Evolutionary conservation across 768 basidiomycete species (phyloP), one percentile per base, ranked within the genome.

Genomic region (Boletellus ananas): DNA sequence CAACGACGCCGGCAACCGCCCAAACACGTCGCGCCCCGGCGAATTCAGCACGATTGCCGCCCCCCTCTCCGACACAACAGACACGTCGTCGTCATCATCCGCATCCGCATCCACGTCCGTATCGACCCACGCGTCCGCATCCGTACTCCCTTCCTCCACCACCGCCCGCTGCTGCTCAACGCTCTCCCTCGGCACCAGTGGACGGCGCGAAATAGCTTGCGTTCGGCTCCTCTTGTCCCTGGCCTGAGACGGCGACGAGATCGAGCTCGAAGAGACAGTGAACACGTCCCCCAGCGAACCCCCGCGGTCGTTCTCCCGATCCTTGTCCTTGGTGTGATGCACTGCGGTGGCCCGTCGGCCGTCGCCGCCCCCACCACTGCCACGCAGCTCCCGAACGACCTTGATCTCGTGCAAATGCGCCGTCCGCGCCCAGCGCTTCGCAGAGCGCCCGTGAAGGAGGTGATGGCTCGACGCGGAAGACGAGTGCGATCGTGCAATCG

Each of bases 391-490:
- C 3, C 45, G 55, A 10, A 34, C 16, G 1, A 50, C 38, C 46
- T 71, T 75, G 50, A 86, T 79, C 59, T 85, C 81, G 54, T 88
- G 86, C 40, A 87, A 56, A 70, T 88, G 86, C 3, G 86, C 81
- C 0, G 73, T 83, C 34, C 81, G 71, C 18, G 84, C 85, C 77
- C 81, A 83, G 34, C 74, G 74, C 53, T 76, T 79, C 16, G 78
- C 76, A 0, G 73, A 73, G 47, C 77, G 59, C 4, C 10, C 46
- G 1, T 49, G 51, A 4, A 38, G 18, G 9, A 29, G 8, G 29
- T 29, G 29, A 11, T 56, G 56, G 1, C 57, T 43, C 7, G 64
- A 54, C 6, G 52, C 48, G 0, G 55, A 60, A 14, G 61, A 65
- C 16, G 64, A 65, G 17, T 59, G 60, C 0, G 59, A 64, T 3